Evolutionary conservation across 2,329 filamentous ascomycete species (phyloP).

Genomic region (Emericellopsis atlantica): DNA sequence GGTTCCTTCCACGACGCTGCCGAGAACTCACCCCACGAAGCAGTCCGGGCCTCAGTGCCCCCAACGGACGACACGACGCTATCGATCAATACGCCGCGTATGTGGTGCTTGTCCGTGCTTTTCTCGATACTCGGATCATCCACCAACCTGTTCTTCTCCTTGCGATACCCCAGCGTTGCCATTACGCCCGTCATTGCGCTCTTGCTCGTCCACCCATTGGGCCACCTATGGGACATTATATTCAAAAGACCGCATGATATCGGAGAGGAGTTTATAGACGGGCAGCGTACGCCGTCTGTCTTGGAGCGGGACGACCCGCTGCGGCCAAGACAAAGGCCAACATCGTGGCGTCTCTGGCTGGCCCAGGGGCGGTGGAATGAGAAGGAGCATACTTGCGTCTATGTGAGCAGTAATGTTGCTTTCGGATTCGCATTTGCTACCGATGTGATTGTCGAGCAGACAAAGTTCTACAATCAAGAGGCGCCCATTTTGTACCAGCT

Average conservation of each 20-base stretch:
- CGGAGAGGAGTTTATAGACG: slow-evolving; percentile 33
- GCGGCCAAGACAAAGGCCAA: slow-evolving; percentile 11
- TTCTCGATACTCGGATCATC: slow-evolving; percentile 74
- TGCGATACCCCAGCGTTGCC: slow-evolving; percentile 81
- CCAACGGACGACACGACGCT: slow-evolving; percentile 62
- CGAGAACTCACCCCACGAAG: slow-evolving; percentile 65
- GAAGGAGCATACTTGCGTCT: slow-evolving; percentile 80
- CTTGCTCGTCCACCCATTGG: slow-evolving; percentile 72
- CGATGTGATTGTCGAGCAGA: slow-evolving; percentile 83
- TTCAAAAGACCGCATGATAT: slow-evolving; percentile 50
- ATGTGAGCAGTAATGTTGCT: slow-evolving; percentile 80
- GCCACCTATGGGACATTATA: slow-evolving; percentile 63
- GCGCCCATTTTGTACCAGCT: slow-evolving; percentile 67
- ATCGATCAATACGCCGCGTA: slow-evolving; percentile 80
- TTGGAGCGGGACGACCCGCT: slow-evolving; percentile 7
- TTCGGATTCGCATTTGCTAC: slow-evolving; percentile 86
- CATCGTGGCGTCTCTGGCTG: slow-evolving; percentile 56
- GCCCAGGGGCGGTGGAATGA: slow-evolving; percentile 76
- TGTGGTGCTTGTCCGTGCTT: slow-evolving; percentile 72
- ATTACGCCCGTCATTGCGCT: slow-evolving; percentile 83
- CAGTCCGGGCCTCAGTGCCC: slow-evolving; percentile 69
- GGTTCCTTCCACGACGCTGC: slow-evolving; percentile 30
- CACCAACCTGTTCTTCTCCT: slow-evolving; percentile 78
- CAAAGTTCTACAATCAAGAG: slow-evolving; percentile 77
- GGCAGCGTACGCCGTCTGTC: slow-evolving; percentile 22